These are phyloP conservation scores for Grifola frondosa DNA, from an alignment of 1,284 basidiomycete species.

Conservation along the genomic window DNA sequence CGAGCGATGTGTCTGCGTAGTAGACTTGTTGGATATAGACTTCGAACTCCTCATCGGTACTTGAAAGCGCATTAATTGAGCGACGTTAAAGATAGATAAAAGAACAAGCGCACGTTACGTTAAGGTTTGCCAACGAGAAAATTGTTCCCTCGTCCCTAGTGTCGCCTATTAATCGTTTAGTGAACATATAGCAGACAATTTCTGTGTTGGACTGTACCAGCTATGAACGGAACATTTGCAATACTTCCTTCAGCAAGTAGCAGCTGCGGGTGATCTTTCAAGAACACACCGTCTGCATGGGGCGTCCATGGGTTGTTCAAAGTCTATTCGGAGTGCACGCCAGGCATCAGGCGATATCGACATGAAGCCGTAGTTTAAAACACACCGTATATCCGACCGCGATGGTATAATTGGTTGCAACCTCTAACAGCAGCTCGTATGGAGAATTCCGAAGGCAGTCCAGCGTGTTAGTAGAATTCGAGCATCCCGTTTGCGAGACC, in stretches of 20 bases:
- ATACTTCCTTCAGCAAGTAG: constrained; percentile 25
- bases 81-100: no score
- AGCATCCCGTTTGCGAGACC: constrained; percentile 45
- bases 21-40: not conserved
- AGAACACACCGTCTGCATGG: constrained; percentile 34
- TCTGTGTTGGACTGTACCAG: constrained; percentile 11
- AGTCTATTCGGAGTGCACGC: constrained; percentile 4
- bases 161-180: constrained; percentile 20
- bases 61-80: not conserved
- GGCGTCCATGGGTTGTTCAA: constrained; percentile 32
- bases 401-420: not conserved
- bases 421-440: constrained; percentile 30
- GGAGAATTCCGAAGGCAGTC: constrained; percentile 48
- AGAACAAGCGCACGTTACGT: constrained; percentile 12
- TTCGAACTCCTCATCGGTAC: constrained; percentile 3
- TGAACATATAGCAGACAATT: not conserved
- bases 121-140: constrained; percentile 21
- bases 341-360: not conserved
- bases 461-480: constrained; percentile 42
- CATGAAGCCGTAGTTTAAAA: not conserved
- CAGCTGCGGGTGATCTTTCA: constrained; percentile 27
- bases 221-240: constrained; percentile 29
- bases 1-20: not conserved
- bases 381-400: constrained; percentile 2
- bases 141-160: constrained; percentile 34